Base-by-base conservation (phyloP, 257 asterid species). In the Thymus mandschuricus region DNA sequence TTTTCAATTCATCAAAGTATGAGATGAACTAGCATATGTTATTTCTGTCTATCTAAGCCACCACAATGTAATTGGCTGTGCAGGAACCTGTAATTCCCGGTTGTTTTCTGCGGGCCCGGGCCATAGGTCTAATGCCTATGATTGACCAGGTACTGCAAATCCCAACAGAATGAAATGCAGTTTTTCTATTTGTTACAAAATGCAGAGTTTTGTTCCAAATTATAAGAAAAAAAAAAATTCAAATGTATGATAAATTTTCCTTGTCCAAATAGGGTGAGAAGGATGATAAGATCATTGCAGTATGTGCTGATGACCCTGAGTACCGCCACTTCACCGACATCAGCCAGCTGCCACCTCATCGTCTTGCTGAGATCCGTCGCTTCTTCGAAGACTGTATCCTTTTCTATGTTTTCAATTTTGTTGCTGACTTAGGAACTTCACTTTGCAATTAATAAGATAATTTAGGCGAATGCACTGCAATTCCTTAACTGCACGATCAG, bases 311-410 rank as follows among this genome's bases (percentile, higher is more conserved):
- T 75, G 92, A 87, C 77, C 92, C 89, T 1, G 92, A 87, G 79
- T 82, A 82, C 73, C 85, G 89, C 64, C 88, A 86, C 66, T 74
- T 46, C 70, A 84, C 84, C 15, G 92, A 84, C 69, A 85, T 86
- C 76, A 76, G 75, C 65, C 78, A 84, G 78, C 87, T 86, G 6
- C 82, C 92, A 63, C 92, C 92, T 60, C 89, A 87, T 28, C 92
- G 86, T 34, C 79, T 87, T 40, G 68, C 81, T 64, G 92, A 86
- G 78, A 86, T 86, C 67, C 71, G 80, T 1, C 89, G 88, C 29
- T 87, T 87, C 81, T 87, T 87, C 60, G 92, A 87, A 79, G 92
- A 87, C 35, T 87, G 89, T 87, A 87, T 82, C 86, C 89, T 80
- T 74, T 66, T 10, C 10, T n/a, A 3, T 41, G 48, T 30, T 72